Conservation (phyloP, 306 rosid species). For the Malus sieversii region DNA sequence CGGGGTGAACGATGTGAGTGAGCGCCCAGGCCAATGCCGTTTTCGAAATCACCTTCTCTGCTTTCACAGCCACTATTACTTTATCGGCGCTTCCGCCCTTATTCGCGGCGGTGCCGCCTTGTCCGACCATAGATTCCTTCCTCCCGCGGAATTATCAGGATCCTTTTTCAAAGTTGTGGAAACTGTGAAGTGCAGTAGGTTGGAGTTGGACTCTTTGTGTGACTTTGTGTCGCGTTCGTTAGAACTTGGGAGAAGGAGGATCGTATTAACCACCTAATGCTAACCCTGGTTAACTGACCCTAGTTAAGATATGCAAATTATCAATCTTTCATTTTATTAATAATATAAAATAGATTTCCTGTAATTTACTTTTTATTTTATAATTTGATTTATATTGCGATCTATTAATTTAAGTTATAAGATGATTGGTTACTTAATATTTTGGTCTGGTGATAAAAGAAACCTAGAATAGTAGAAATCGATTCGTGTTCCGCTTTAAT, state of each 20-base stretch:
- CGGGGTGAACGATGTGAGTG: slow-evolving; percentile 71
- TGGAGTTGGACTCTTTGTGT: neutral
- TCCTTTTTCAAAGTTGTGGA: neutral
- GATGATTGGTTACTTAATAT: too few relatives aligned
- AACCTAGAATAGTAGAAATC: too few relatives aligned
- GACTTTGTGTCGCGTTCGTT: neutral
- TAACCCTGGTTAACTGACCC: slow-evolving; percentile 16
- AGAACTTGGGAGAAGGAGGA: neutral
- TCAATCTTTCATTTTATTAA: neutral
- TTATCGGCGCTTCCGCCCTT: slow-evolving; percentile 27
- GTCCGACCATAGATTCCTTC: neutral
- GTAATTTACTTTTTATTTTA: too few relatives aligned
- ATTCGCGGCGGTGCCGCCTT: slow-evolving; percentile 12
- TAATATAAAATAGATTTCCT: too few relatives aligned
- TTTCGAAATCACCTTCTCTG: slow-evolving; percentile 68
- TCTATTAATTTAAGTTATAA: too few relatives aligned
- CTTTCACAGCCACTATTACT: slow-evolving; percentile 80
- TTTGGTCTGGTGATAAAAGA: too few relatives aligned
- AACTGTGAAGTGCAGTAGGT: neutral
- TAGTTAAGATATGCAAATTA: neutral
- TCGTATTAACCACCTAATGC: neutral
- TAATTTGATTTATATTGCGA: too few relatives aligned
- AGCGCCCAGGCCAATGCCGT: slow-evolving; percentile 84
- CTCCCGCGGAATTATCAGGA: neutral
- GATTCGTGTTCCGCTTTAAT: too few relatives aligned